Conservation (phyloP, 1,284 basidiomycete species). For the Cryptococcus depauperatus region DNA sequence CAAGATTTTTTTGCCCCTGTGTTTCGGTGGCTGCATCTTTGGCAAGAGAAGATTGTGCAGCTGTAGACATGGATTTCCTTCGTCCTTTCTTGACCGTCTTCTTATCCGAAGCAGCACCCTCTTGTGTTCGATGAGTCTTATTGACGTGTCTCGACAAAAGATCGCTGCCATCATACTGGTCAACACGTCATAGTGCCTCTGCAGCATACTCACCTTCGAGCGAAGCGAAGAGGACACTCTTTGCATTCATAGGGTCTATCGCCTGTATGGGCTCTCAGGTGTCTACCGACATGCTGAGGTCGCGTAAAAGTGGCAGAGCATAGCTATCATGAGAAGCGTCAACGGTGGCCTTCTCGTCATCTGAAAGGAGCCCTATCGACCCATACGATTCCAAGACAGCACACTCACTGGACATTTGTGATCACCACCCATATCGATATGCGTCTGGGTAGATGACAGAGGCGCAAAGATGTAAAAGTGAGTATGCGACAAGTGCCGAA, state of each 20-base stretch:
- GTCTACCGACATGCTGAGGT: slow-evolving; percentile 79
- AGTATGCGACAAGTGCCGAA: too few relatives aligned
- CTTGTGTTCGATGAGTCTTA: slow-evolving; percentile 63
- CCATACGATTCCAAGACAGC: neutral
- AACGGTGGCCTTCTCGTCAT: neutral
- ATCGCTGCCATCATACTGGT: slow-evolving; percentile 51
- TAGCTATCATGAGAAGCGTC: slow-evolving; percentile 38
- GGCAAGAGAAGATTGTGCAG: slow-evolving; percentile 1
- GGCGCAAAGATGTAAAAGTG: neutral
- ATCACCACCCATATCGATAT: slow-evolving; percentile 28
- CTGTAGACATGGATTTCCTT: slow-evolving; percentile 24
- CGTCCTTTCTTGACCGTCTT: slow-evolving; percentile 29
- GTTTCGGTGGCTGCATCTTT: neutral
- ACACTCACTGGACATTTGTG: slow-evolving; percentile 36
- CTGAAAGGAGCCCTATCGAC: neutral
- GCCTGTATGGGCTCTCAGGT: slow-evolving; percentile 87
- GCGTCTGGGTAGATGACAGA: neutral
- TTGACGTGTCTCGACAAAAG: slow-evolving; percentile 79
- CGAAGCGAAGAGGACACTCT: slow-evolving; percentile 81
- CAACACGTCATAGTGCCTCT: slow-evolving; percentile 1
- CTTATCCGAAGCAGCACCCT: slow-evolving; percentile 48
- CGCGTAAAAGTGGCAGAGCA: slow-evolving; percentile 80
- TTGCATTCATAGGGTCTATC: slow-evolving; percentile 85
- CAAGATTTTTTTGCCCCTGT: neutral
- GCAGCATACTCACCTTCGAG: slow-evolving; percentile 56